A percentile compares a stretch with the other conserved stretches of the same genome.
phyloP scores from a whole-genome alignment of 208 protist species.

The Trypanosomatidae sp. region DNA sequence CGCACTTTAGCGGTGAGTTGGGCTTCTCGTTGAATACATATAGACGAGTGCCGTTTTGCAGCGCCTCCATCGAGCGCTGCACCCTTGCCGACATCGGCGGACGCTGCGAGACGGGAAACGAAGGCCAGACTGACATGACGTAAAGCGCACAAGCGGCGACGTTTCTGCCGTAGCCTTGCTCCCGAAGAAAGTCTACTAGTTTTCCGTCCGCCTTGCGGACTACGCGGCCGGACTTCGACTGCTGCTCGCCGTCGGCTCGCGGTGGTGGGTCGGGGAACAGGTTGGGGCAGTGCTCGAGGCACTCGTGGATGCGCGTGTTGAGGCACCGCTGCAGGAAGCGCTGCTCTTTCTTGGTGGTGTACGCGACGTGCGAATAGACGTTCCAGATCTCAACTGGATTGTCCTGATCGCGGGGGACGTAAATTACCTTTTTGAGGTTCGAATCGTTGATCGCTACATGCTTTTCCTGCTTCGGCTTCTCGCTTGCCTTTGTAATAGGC shows the following conservation, averaged over 20 bases:
- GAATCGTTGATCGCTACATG: background rate
- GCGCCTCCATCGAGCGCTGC: conserved; percentile 24
- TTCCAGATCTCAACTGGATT: conserved; percentile 43
- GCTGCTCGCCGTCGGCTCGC: background rate
- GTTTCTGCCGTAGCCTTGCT: conserved; percentile 29
- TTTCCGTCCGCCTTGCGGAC: background rate
- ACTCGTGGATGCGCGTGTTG: conserved; percentile 14
- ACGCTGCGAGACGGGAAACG: conserved; percentile 22
- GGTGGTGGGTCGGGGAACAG: conserved; percentile 14
- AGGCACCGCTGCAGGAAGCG: conserved; percentile 30
- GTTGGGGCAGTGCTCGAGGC: conserved; percentile 11
- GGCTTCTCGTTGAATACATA: conserved; percentile 57
- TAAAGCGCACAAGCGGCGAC: conserved; percentile 28
- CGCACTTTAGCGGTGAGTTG: conserved; percentile 32
- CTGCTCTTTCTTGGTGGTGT: conserved; percentile 44
- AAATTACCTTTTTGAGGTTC: background rate
- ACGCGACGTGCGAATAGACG: conserved; percentile 49
- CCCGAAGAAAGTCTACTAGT: background rate
- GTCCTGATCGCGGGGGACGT: conserved; percentile 41
- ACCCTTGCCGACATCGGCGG: conserved; percentile 35
- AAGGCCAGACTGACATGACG: conserved; percentile 55
- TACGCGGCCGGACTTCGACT: too few relatives aligned
- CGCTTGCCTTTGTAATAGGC: too few relatives aligned
- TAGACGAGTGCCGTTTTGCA: conserved; percentile 34
- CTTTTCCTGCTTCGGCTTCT: too few relatives aligned